These are phyloP conservation scores for Pyricularia pennisetigena DNA, from an alignment of 2,329 filamentous ascomycete species.

Conservation along the genomic window DNA sequence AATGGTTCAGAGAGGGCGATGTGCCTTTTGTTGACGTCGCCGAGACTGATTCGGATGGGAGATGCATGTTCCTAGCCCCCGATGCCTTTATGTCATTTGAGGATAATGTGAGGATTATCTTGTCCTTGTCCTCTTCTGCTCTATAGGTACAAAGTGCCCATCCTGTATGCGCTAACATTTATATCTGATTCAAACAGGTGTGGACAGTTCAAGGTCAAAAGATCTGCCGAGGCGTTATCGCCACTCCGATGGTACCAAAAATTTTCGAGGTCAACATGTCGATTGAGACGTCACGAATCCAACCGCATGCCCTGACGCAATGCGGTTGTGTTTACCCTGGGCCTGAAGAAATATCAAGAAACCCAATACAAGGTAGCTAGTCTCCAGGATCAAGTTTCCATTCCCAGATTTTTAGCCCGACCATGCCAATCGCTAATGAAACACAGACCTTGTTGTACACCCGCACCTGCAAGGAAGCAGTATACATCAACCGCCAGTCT, in stretches of 20 bases:
- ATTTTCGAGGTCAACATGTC: slow-evolving; percentile 39
- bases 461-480: slow-evolving; percentile 20
- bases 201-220: slow-evolving; percentile 26
- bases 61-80: slow-evolving; percentile 38
- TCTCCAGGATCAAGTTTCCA: slow-evolving; percentile 8
- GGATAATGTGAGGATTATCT: slow-evolving; percentile 28
- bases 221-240: slow-evolving; percentile 42
- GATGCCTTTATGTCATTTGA: slow-evolving; percentile 50
- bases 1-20: slow-evolving; percentile 21
- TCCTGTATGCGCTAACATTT: neutral
- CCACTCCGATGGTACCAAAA: slow-evolving; percentile 37
- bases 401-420: slow-evolving; percentile 6
- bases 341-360: slow-evolving; percentile 18
- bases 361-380: slow-evolving; percentile 35
- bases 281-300: slow-evolving; percentile 12
- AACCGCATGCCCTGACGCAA: slow-evolving; percentile 27
- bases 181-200: slow-evolving; percentile 22
- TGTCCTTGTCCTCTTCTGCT: neutral
- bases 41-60: slow-evolving; percentile 30
- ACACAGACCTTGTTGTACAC: slow-evolving; percentile 36
- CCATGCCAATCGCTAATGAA: neutral
- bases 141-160: neutral
- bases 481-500: slow-evolving; percentile 27
- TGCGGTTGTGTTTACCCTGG: slow-evolving; percentile 35
- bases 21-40: slow-evolving; percentile 28